These are phyloP conservation scores for Clarireedia hainanense DNA, from an alignment of 2,329 filamentous ascomycete genomes.

Conservation along the genomic window DNA sequence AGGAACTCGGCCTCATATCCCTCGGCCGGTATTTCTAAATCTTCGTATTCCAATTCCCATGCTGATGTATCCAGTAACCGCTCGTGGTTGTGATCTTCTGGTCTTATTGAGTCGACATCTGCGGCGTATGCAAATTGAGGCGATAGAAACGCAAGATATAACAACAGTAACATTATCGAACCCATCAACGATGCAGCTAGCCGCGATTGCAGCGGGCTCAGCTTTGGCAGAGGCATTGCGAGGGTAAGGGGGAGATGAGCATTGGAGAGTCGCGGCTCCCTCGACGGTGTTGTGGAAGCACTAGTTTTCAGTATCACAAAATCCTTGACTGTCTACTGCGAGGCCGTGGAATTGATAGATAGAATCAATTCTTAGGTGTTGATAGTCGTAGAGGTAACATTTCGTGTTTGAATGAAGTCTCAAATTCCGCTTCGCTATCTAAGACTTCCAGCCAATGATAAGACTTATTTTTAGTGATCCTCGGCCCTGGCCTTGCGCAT, in stretches of 20 bases:
- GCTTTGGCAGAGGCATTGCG: conserved; percentile 35
- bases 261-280: conserved; percentile 1
- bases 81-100: conserved; percentile 40
- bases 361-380: neutral
- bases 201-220: conserved; percentile 64
- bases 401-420: conserved; percentile 8
- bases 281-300: neutral
- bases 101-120: conserved; percentile 40
- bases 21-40: conserved; percentile 27
- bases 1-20: conserved; percentile 55
- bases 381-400: neutral
- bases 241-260: conserved; percentile 4
- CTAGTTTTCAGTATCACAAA: neutral
- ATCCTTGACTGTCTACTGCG: neutral
- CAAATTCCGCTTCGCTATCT: conserved; percentile 4
- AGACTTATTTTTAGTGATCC: neutral
- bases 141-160: conserved; percentile 54
- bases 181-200: conserved; percentile 59
- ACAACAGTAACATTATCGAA: conserved; percentile 48
- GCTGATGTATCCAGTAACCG: conserved; percentile 32
- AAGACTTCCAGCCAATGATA: conserved; percentile 4
- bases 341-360: neutral
- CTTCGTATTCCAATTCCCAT: conserved; percentile 27
- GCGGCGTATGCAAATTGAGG: conserved; percentile 55
- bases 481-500: neutral